Base-by-base conservation (phyloP, 345 rosid species). In the Rhizophora apiculata region DNA sequence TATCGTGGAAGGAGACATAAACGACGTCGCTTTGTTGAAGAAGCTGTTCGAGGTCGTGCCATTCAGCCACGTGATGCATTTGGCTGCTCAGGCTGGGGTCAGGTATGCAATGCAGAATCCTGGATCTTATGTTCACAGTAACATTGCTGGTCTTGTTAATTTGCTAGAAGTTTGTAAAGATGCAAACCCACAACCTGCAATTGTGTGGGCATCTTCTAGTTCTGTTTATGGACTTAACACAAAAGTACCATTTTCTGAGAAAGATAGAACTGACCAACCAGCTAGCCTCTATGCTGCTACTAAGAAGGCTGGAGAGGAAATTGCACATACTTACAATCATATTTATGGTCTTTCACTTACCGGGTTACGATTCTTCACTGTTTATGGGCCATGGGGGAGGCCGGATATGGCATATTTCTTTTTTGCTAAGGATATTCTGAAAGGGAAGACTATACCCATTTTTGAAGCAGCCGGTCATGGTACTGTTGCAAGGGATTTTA, bases 321-420 rank as follows among this genome's bases (percentile, higher is more conserved):
- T 92, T 70, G 97, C 97, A 13, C 97, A 89, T 51, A 89, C 97
- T 22, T 92, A 92, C 68, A 92, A 89, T 68, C 97, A 92, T 70
- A 92, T 92, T 60, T 88, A 92, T 63, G 97, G 97, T 0, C 81
- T 92, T 63, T 92, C 97, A 1, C 80, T 92, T 36, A 92, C 97
- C 2, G 97, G 96, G 24, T 71, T 92, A 64, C 76, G 97, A 54
- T 92, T 92, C 57, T 92, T 92, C 80, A 92, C 97, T 0, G 97
- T 92, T 32, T 92, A 92, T 57, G 97, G 97, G 1, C 97, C 96
- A 1, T 89, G 97, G 97, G 97, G 97, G 22, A 86, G 96, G 73
- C 96, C 97, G 6, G 97, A 92, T 75, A 92, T 92, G 97, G 96
- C 96, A 3, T 92, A 92, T 75, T 92, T 92, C 86, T 92, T 89